Base-by-base conservation (phyloP, 139 green algal species). In the Zygnema circumcarinatum region DNA sequence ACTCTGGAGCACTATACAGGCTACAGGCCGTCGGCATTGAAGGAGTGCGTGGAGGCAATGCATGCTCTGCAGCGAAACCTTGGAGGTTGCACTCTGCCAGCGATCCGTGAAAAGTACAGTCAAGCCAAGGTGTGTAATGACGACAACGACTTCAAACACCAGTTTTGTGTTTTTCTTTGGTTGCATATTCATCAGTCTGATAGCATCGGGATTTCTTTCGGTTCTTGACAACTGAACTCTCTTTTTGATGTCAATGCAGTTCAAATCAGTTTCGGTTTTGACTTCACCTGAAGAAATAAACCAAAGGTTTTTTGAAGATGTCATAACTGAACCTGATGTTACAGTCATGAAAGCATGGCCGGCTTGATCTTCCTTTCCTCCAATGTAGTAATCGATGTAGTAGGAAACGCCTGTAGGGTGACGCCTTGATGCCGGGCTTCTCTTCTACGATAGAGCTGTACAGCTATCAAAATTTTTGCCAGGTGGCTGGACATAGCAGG, bases 1-100 rank as follows among this genome's bases (percentile, higher is more conserved):
- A 96, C 94, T 1, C 87, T 96, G 32, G 52, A 87, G 47, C 92
- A 96, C 83, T 96, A 96, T 90, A 93, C 84, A 7, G 69, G 82
- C 3, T 96, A 96, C 83, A 74, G 31, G 35, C 74, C 94, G 31
- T 38, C 52, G 2, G 89, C 95, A 7, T 88, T 96, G 42, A 76
- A 79, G 32, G 83, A 92, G 32, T 93, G 90, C 29, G 93, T 90
- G 25, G 21, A n/a, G 1, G 31, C 68, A 0, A 82, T 93, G 20
- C 89, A 92, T 75, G 35, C 35, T 36, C 67, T 83, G 1, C 79
- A 76, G 2, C 20, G 76, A 31, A 87, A 83, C 16, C n/a, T 38
- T 38, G 72, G 41, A 87, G 83, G 83, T 25, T 88, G 83, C 83
- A 87, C 73, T 29, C 32, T 88, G 16, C 72, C 83, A 68, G 83